These are phyloP conservation scores for Aspergillus brunneoviolaceus DNA, from an alignment of 2,329 filamentous ascomycete genomes.

Conservation along the genomic window DNA sequence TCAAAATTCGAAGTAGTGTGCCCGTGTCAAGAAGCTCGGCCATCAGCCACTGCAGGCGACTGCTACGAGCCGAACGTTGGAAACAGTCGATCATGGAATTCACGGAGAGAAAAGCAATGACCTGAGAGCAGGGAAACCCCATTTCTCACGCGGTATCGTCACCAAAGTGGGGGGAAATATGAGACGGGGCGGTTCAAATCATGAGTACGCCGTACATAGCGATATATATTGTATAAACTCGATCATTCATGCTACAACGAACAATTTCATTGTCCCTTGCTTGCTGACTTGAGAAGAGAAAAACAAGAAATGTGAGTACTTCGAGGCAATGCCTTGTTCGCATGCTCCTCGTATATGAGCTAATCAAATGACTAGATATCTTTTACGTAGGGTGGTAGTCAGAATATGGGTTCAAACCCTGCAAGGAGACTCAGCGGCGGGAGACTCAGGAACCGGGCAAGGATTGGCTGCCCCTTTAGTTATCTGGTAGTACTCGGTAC, in stretches of 20 bases:
- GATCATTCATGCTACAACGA: not conserved
- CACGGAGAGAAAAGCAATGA: slow-evolving; percentile 1
- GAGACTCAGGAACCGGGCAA: not conserved
- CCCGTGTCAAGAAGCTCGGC: slow-evolving; percentile 2
- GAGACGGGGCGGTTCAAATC: not conserved
- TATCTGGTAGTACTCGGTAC: not conserved
- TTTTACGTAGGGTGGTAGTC: not conserved
- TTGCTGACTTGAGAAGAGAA: not conserved
- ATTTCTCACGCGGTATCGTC: not conserved
- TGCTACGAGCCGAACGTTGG: slow-evolving; percentile 1
- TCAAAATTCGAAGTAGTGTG: not conserved
- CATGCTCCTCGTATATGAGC: not conserved
- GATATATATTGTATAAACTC: not conserved
- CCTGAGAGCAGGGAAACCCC: not conserved
- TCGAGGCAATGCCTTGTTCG: not conserved
- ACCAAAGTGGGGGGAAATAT: not conserved
- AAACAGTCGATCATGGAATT: not conserved
- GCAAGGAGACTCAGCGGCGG: slow-evolving; percentile 16
- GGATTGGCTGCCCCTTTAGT: not conserved
- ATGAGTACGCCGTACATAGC: not conserved
- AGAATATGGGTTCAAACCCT: slow-evolving; percentile 5
- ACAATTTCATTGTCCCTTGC: not conserved
- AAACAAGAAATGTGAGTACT: not conserved
- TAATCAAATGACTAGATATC: not conserved
- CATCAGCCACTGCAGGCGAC: slow-evolving; percentile 1